Evolutionary conservation across 2,329 filamentous ascomycete species (phyloP).

Genomic region (Penicillium frequentans): DNA sequence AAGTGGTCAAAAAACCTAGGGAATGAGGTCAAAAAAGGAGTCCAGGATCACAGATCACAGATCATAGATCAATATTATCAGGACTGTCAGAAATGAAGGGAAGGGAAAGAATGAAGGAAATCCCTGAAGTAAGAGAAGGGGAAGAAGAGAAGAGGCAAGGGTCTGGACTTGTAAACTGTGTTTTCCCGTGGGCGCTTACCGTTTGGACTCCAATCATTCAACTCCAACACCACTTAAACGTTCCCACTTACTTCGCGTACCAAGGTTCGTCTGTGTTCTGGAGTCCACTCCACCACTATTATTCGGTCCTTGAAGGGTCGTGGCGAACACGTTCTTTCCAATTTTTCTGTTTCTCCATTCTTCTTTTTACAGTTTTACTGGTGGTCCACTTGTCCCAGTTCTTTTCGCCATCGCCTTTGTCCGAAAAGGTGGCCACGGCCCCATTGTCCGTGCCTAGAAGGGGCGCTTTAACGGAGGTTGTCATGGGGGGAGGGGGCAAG

Average conservation of each 20-base stretch:
- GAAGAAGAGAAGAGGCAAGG: conserved; percentile 8
- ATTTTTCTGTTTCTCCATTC: neutral
- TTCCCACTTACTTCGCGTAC: conserved; percentile 1
- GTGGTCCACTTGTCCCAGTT: neutral
- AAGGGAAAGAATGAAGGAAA: conserved; percentile 23
- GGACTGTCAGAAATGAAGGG: conserved; percentile 24
- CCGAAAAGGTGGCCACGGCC: neutral
- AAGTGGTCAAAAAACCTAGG: conserved; percentile 10
- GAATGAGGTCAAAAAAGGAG: conserved; percentile 15
- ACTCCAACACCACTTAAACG: neutral
- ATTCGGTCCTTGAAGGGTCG: neutral
- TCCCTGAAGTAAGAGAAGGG: conserved; percentile 11
- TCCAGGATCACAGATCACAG: conserved; percentile 32
- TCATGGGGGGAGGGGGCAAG: conserved; percentile 1
- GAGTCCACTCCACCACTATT: neutral
- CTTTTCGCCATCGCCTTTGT: neutral
- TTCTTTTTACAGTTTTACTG: neutral
- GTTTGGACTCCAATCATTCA: neutral
- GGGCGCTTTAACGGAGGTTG: neutral
- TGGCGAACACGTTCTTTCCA: conserved; percentile 11
- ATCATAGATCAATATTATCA: conserved; percentile 4
- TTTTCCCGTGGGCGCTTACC: conserved; percentile 12
- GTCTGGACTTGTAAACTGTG: neutral
- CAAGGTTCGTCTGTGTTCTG: conserved; percentile 2
- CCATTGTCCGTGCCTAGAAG: neutral